Base-by-base conservation (phyloP, 2,329 filamentous ascomycete species). In the Sclerotinia spermophila region DNA sequence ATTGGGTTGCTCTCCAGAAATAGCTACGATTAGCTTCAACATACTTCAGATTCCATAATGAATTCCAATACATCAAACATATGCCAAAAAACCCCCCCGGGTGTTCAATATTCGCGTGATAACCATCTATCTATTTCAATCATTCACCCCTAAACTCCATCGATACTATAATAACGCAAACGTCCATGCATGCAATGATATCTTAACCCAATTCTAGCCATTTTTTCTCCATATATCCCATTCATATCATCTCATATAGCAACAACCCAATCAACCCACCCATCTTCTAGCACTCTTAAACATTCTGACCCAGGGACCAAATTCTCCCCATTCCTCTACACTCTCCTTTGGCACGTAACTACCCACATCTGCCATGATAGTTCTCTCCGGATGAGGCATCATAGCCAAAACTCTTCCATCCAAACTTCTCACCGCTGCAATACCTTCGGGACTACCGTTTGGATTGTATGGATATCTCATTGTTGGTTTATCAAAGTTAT, bases 401-500 rank as follows among this genome's bases (percentile, higher is more conserved):
- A 92, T 82, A 5, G 90, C 90, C 76, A 93, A 76, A 0, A 92
- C 89, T 72, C 89, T 84, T 13, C 90, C 90, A 78, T 92, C 86
- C 19, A 82, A 83, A 71, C 84, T 90, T 72, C 89, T 83, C 5
- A 93, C 86, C 76, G 87, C 90, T 2, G 90, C 88, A 76, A 93
- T 89, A 76, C 89, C 90, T 76, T 86, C 82, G 0, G 89, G 88
- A 75, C 87, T 90, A 35, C 90, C 90, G 78, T 92, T 93, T 11
- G 90, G 92, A 83, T 98, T 98, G 82, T 86, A 92, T 0, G 96
- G 96, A 79, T 98, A 99, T 75, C 84, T 84, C 81, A 94, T 92
- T 1, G 96, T 96, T 3, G 89, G 88, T 69, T 87, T 84, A 38
- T 89, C 86, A 74, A 87, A 85, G 82, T 97, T 97, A 82, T 98